Evolutionary conservation across 2,329 filamentous ascomycete species (phyloP), one percentile per base, ranked within the genome.

Genomic region (Curvularia hawaiiensis): DNA sequence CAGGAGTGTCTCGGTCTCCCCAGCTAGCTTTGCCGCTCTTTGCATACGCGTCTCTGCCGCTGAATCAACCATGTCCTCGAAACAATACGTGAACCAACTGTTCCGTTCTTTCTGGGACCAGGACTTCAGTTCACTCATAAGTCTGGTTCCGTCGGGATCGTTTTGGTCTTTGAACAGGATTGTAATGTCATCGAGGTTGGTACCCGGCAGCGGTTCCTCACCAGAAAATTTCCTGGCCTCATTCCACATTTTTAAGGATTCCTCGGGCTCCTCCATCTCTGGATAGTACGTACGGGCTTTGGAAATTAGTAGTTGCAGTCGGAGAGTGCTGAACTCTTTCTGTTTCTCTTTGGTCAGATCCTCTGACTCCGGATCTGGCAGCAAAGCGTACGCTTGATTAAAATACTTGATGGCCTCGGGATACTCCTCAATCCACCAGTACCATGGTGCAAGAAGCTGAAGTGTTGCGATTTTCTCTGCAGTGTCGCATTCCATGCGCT

Each of bases 61-160:
- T 10, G 10, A 11, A 33, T 44, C 39, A 7, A 52, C 39, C 9
- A 20, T 35, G 9, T 20, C 43, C 33, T 33, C 12, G 3, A 53
- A 40, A n/a, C 33, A 40, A 18, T 33, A 53, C 12, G 43, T 20
- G 9, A 53, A 53, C 43, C 26, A 53, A 12, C 28, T 53, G 1
- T 48, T 18, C 10, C 43, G 31, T 20, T 53, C 51, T 9, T 47
- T 53, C 4, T 47, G 43, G 5, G 43, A 48, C 51, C 51, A 53
- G 5, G 41, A 31, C 4, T 40, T 39, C 3, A 53, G 18, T 8
- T 38, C 26, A 1, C 12, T 16, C 26, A 53, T 53, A 1, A 53
- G 43, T 11, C 14, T 48, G 2, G n/a, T 28, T 1, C 43, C 26
- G 8, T 41, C 14, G 1, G 33, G 2, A 2, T 48, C 41, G 30